Conservation (phyloP, 768 basidiomycete genomes). For the Rhodotorula sphaerocarpa region DNA sequence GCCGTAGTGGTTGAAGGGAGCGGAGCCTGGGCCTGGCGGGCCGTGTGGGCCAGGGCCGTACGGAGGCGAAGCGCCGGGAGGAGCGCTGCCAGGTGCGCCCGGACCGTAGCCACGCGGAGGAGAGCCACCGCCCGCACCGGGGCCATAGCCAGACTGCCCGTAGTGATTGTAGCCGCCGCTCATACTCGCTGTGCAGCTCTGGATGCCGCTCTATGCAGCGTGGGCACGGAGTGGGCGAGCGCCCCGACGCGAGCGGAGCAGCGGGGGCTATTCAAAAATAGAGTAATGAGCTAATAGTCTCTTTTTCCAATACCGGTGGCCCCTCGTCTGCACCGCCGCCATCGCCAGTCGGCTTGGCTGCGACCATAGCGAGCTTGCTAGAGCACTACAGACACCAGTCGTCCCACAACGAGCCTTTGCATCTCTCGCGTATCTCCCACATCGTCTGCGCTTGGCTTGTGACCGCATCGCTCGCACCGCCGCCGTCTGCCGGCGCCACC, state of each 20-base stretch:
- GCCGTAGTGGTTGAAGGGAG: too few relatives aligned
- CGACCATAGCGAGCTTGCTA: too few relatives aligned
- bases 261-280: too few relatives aligned
- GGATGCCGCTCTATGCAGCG: not conserved
- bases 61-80: not conserved
- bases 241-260: not conserved
- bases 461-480: not conserved
- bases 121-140: not conserved
- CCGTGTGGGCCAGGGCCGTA: not conserved
- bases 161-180: not conserved
- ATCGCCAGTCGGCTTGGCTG: too few relatives aligned
- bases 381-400: not conserved
- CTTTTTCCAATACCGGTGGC: not conserved
- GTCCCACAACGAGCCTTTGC: not conserved
- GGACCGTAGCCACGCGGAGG: not conserved
- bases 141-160: not conserved
- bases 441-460: too few relatives aligned
- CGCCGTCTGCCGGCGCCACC: not conserved
- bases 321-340: too few relatives aligned
- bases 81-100: not conserved
- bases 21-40: not conserved
- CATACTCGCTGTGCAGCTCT: not conserved
- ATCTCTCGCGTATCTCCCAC: not conserved
- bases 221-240: not conserved
- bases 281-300: not conserved